Evolutionary conservation across 805 yeast genomes (phyloP).

Genomic region (Cyberlindnera misumaiensis): DNA sequence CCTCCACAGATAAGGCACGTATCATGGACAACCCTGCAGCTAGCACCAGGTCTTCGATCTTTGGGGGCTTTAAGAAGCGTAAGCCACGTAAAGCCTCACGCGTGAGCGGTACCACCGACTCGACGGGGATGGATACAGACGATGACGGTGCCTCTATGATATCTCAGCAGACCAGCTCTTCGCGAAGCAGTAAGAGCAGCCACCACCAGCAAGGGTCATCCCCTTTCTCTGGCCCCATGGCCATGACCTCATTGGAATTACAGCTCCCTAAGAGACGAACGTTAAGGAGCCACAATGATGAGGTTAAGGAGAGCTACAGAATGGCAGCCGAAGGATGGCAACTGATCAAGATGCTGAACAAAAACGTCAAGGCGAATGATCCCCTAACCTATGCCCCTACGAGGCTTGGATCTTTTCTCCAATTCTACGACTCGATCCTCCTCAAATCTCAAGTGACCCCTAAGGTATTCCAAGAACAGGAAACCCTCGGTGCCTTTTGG

Average conservation of each 20-base stretch:
- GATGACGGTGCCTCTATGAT: slow-evolving; percentile 1
- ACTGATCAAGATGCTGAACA: slow-evolving; percentile 7
- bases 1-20: neutral
- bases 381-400: slow-evolving; percentile 12
- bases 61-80: slow-evolving; percentile 1
- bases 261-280: neutral
- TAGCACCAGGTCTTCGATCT: slow-evolving; percentile 3
- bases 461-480: slow-evolving; percentile 3
- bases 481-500: slow-evolving; percentile 16
- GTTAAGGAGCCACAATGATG: slow-evolving; percentile 3
- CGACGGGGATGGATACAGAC: slow-evolving; percentile 1
- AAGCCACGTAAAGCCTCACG: neutral
- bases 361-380: slow-evolving; percentile 7
- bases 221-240: slow-evolving; percentile 9
- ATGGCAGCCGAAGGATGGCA: slow-evolving; percentile 18
- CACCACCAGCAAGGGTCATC: neutral
- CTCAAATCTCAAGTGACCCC: slow-evolving; percentile 1
- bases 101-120: slow-evolving; percentile 1
- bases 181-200: slow-evolving; percentile 1
- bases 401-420: slow-evolving; percentile 15
- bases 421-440: slow-evolving; percentile 14
- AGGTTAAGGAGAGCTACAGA: slow-evolving; percentile 12
- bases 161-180: neutral
- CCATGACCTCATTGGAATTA: slow-evolving; percentile 15
- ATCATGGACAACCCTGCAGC: slow-evolving; percentile 8